Evolutionary conservation across 176 grass and related monocot genomes (phyloP).

Genomic region (Canna indica): DNA sequence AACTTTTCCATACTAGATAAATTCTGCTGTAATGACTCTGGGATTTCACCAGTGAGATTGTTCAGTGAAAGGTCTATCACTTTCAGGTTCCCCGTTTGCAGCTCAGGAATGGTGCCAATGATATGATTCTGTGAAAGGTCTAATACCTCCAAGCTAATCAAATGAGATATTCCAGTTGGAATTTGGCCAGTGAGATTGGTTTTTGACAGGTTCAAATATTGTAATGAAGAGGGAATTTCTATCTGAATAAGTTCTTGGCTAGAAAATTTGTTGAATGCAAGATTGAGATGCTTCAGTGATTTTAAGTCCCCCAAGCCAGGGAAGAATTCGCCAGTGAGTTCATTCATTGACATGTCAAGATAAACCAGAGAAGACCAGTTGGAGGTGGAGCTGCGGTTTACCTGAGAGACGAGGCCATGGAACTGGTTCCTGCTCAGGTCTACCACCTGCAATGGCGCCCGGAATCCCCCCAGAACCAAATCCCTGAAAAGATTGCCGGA

Average conservation of each 20-base stretch:
- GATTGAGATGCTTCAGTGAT: constrained; percentile 70
- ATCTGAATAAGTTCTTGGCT: constrained; percentile 34
- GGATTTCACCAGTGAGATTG: constrained; percentile 91
- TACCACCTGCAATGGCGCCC: constrained; percentile 43
- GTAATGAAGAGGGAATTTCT: constrained; percentile 36
- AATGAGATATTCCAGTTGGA: constrained; percentile 31
- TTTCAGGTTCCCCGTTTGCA: constrained; percentile 30
- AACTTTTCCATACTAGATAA: constrained; percentile 47
- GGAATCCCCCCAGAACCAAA: constrained; percentile 35
- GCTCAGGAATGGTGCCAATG: constrained; percentile 51
- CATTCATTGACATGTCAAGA: constrained; percentile 80
- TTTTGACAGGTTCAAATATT: constrained; percentile 84
- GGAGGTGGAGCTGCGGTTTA: constrained; percentile 54
- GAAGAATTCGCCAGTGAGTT: constrained; percentile 46
- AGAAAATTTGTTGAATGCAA: constrained; percentile 70
- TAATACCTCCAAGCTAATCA: constrained; percentile 54
- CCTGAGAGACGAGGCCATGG: constrained; percentile 31
- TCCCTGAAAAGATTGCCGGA: constrained; percentile 53
- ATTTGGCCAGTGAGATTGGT: constrained; percentile 56
- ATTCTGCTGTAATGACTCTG: constrained; percentile 55
- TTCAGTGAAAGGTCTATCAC: constrained; percentile 77
- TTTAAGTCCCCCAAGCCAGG: constrained; percentile 15
- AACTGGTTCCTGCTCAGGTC: constrained; percentile 89
- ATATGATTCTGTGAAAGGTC: constrained; percentile 86
- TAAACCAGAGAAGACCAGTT: constrained; percentile 46